Evolutionary conservation across 2,329 filamentous ascomycete species (phyloP), one percentile per base, ranked within the genome.

Genomic region (Tolypocladium tundrense): DNA sequence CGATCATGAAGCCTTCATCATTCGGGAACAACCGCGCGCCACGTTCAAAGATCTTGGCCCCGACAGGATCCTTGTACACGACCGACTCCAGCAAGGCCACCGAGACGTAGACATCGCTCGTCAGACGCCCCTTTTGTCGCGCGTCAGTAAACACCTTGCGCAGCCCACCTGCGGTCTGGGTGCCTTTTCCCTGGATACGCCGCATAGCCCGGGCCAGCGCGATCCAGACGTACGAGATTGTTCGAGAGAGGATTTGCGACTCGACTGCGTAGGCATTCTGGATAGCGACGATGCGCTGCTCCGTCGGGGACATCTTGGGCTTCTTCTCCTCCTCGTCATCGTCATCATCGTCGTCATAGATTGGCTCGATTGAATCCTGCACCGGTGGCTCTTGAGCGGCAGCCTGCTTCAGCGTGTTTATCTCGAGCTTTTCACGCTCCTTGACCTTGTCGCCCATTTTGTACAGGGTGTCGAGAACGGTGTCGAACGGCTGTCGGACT

Each of bases 31-130:
- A 79, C 68, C 91, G 94, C 62, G 93, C 86, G 24, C 94, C 94
- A 52, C 93, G 88, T 70, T 99, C 94, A 64, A 97, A 96, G 60
- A 99, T 97, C 75, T 94, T 97, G 50, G 88, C 90, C 1, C 92
- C 93, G 0, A 94, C 90, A 0, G 87, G 84, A 66, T 97, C 94
- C 68, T 96, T 94, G 73, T 99, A 99, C 64, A 95, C 95, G 65
- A 96, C 87, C 69, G 94, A 93, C 71, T 99, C 94, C 68, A 99
- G 89, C 59, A 96, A 79, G 19, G 95, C 94, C 64, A 91, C 91
- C 1, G 91, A 91, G 57, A 97, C 89, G 69, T 99, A 99, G 7
- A 97, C 90, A 69, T 97, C 94, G 66, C 91, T 96, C 9, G 91
- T 94, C 52, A 99, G 82, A 56, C 91, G 88, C 21, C 94, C 95